Conservation (phyloP, 352 stramenopile genomes). For the Phytopythium aichiense region DNA sequence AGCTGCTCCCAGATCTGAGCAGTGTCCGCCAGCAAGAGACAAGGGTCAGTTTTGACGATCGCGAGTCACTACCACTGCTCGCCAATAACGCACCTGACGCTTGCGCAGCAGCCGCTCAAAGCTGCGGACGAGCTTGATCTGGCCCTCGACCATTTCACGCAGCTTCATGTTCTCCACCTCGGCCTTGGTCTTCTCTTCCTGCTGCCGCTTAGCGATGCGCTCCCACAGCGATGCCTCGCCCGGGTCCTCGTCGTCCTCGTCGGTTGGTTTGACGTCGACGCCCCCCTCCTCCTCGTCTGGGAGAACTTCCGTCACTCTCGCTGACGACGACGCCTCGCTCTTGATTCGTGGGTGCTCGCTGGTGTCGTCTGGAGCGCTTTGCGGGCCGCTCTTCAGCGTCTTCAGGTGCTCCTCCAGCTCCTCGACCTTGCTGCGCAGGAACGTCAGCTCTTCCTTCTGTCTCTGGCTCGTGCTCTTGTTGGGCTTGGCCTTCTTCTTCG, state of each 20-base stretch:
- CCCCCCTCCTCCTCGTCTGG: not conserved
- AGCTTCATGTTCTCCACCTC: slow-evolving; percentile 47
- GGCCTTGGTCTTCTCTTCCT: slow-evolving; percentile 25
- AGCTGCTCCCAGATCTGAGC: slow-evolving; percentile 24
- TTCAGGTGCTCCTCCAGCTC: slow-evolving; percentile 20
- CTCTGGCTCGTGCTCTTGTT: slow-evolving; percentile 36
- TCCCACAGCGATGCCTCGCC: slow-evolving; percentile 29
- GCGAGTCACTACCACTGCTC: not conserved
- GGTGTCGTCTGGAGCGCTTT: not conserved
- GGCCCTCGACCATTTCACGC: slow-evolving; percentile 30
- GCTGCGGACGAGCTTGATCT: slow-evolving; percentile 30
- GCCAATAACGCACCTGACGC: slow-evolving; percentile 13
- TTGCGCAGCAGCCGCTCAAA: slow-evolving; percentile 39
- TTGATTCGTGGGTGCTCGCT: not conserved
- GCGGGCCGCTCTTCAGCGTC: slow-evolving; percentile 8
- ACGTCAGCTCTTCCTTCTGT: slow-evolving; percentile 33
- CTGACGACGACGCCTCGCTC: not conserved
- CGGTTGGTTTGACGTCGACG: not conserved
- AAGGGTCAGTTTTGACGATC: not conserved
- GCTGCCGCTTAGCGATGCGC: slow-evolving; percentile 32
- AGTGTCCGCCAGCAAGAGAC: not conserved
- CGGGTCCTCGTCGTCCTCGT: not conserved
- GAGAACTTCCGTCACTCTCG: not conserved
- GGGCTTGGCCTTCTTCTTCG: slow-evolving; percentile 23
- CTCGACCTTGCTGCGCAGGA: slow-evolving; percentile 19